Percentiles rank a stretch among this genome's conserved stretches.
phyloP scores from a whole-genome alignment of 2,329 filamentous ascomycete species.

The Clarireedia paspali region DNA sequence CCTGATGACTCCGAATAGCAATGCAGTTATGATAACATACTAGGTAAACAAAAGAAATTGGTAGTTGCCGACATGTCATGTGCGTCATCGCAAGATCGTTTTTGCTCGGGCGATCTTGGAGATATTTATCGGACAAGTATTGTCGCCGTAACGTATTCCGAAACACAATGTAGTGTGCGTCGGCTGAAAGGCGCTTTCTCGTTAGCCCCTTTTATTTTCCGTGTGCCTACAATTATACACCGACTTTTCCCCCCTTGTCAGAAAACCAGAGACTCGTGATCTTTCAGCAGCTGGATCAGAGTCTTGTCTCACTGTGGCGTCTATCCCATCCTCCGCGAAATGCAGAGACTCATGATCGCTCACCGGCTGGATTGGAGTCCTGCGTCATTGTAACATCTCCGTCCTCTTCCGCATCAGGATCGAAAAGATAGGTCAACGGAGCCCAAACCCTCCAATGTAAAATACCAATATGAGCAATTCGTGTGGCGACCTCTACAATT shows the following conservation, averaged over 20 bases:
- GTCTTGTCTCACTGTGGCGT: constrained; percentile 6
- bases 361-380: neutral
- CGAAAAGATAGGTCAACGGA: constrained; percentile 56
- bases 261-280: neutral
- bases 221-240: neutral
- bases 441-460: constrained; percentile 90
- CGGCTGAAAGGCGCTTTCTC: neutral
- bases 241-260: too few relatives aligned
- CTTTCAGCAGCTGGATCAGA: neutral
- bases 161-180: neutral
- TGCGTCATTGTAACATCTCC: constrained; percentile 10
- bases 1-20: neutral
- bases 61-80: neutral
- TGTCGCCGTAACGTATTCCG: constrained; percentile 6
- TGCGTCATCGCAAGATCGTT: neutral
- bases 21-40: constrained; percentile 4
- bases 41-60: neutral
- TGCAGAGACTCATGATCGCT: neutral
- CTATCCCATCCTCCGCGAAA: constrained; percentile 15
- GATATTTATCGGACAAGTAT: neutral
- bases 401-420: constrained; percentile 23
- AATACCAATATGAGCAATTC: constrained; percentile 74
- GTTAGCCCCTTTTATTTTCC: neutral
- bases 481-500: constrained; percentile 62
- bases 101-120: neutral